A percentile compares a stretch with the other conserved stretches of the same genome.
Conservation (phyloP, 306 rosid species). For the Quillaja saponaria region DNA sequence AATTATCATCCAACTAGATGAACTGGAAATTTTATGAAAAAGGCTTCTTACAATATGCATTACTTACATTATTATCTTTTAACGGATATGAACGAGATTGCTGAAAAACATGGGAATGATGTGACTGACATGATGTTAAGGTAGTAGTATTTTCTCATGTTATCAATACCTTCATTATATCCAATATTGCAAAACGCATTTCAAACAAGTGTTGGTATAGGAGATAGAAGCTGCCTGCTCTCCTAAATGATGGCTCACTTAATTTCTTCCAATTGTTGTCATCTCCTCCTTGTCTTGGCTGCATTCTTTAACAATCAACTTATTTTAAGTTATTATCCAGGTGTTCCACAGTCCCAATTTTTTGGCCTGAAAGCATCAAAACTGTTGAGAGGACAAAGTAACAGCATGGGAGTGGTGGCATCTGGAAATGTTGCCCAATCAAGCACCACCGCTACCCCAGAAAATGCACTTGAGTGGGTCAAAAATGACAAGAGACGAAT, state of each 20-base stretch:
- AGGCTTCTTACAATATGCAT: too few species aligned
- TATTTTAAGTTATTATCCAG: constrained; percentile 46
- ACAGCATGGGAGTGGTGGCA: constrained; percentile 38
- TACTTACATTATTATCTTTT: too few species aligned
- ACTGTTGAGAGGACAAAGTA: constrained; percentile 53
- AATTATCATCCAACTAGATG: too few species aligned
- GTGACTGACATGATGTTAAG: too few species aligned
- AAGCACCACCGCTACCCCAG: constrained; percentile 54
- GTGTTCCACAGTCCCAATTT: constrained; percentile 41
- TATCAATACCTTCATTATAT: too few species aligned
- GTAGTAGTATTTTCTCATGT: too few species aligned
- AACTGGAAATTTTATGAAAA: too few species aligned
- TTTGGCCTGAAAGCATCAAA: constrained; percentile 57
- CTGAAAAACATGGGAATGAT: too few species aligned
- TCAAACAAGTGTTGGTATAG: neutral
- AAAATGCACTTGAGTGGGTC: constrained; percentile 78
- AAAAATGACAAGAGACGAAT: constrained; percentile 68
- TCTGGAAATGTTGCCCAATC: constrained; percentile 51
- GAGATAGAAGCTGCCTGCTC: neutral
- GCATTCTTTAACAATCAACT: neutral
- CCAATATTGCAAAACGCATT: too few species aligned
- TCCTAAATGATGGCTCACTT: neutral
- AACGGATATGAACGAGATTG: too few species aligned
- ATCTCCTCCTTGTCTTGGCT: neutral
- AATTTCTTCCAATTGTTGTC: neutral